Conservation (phyloP, 164 flowering plant species). For the Vitis labrusca region DNA sequence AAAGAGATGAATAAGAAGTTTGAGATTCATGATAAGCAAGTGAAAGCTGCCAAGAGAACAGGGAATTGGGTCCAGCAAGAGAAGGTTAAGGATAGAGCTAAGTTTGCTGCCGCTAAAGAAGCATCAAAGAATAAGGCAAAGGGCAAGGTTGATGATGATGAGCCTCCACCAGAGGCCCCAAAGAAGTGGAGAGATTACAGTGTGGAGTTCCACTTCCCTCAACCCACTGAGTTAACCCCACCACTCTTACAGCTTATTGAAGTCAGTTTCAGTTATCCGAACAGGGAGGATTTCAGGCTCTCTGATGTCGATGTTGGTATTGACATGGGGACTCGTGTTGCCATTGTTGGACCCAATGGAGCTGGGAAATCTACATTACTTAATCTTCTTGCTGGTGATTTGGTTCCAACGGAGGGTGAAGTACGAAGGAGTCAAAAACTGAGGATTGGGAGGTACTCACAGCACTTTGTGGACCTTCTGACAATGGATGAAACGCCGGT, state of each 20-base stretch:
- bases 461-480: conserved; percentile 76
- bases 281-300: conserved; percentile 59
- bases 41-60: conserved; percentile 74
- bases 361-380: conserved; percentile 85
- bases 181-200: conserved; percentile 73
- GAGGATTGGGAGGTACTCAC: conserved; percentile 84
- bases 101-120: conserved; percentile 61
- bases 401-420: conserved; percentile 74
- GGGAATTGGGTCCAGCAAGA: conserved; percentile 70
- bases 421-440: conserved; percentile 78
- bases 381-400: conserved; percentile 83
- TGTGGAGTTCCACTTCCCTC: conserved; percentile 82
- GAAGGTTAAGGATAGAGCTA: conserved; percentile 76
- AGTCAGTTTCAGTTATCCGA: conserved; percentile 76
- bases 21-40: conserved; percentile 65
- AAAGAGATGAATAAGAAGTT: conserved; percentile 74
- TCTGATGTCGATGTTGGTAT: conserved; percentile 77
- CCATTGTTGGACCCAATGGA: conserved; percentile 87
- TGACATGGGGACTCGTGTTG: conserved; percentile 88
- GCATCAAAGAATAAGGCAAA: conserved; percentile 62
- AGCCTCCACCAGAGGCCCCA: conserved; percentile 56
- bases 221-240: conserved; percentile 80
- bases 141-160: conserved; percentile 74
- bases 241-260: conserved; percentile 78
- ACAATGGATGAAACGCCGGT: conserved; percentile 85